Evolutionary conservation across 805 yeast genomes (phyloP), one percentile per base, ranked within the genome.

Genomic region (Komagataella mondaviorum): DNA sequence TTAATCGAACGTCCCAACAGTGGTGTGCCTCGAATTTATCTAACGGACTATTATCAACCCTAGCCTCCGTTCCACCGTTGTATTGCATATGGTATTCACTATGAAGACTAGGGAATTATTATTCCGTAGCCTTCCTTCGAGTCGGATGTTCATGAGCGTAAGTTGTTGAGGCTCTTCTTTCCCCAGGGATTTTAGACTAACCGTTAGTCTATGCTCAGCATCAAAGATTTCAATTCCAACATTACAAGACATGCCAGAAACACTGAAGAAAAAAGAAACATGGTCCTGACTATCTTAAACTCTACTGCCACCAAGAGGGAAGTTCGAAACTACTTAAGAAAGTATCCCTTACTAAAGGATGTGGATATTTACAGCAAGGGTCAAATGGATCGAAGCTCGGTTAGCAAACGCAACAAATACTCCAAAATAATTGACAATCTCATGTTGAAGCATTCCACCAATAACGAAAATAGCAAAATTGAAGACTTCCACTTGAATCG

Each of bases 281-380:
- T 91, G 49, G 83, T 91, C n/a, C 69, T 88, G 16, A 82, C 96
- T 1, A 89, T 91, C 22, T 71, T 91, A 53, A 83, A 83, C 59
- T 83, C 96, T 1, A 87, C 97, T 3, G 95, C 97, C 5, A 91
- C 98, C 1, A 90, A 88, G 63, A 72, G 99, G 54, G 98, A 91
- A 61, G 96, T 96, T 4, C 76, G 79, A 55, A 85, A 83, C 56
- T 91, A 90, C 61, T 67, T 91, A 48, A 71, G 78, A 43, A 86
- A 83, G 60, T 91, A 90, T 61, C 75, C 79, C 48, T 65, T 73
- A n/a, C 58, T 68, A 36, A 60, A 63, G 44, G 64, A 63, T 36
- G 63, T 64, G 46, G 58, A 62, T 51, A 64, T 64, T 10, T 30
- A 30, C 39, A 30, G 39, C 5, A 30, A 30, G 39, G 39, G n/a